Evolutionary conservation across 768 basidiomycete genomes (phyloP).

Genomic region (Suillus subaureus): DNA sequence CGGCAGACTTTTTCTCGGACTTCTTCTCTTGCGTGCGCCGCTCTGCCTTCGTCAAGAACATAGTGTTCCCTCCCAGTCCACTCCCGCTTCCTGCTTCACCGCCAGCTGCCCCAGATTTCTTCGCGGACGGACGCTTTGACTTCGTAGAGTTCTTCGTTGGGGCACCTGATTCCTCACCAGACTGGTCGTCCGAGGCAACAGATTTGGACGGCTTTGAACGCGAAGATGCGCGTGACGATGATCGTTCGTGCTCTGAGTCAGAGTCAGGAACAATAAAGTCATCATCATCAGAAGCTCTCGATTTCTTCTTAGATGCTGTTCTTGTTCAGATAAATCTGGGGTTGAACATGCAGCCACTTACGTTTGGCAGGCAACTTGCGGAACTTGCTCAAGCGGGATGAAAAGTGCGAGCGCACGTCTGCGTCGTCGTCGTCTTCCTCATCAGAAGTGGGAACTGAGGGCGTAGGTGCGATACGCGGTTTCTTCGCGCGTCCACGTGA

Average conservation of each 20-base stretch:
- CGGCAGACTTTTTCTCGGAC: slow-evolving; percentile 77
- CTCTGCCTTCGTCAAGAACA: slow-evolving; percentile 85
- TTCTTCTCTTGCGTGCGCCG: slow-evolving; percentile 74
- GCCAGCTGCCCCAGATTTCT: slow-evolving; percentile 31
- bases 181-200: slow-evolving; percentile 41
- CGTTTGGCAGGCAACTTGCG: slow-evolving; percentile 65
- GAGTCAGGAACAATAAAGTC: slow-evolving; percentile 69
- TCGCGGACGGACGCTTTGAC: slow-evolving; percentile 33
- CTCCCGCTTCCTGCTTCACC: slow-evolving; percentile 26
- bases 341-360: slow-evolving; percentile 26
- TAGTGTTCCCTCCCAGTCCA: slow-evolving; percentile 32
- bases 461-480: slow-evolving; percentile 52
- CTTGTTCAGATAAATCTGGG: slow-evolving; percentile 4
- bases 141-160: slow-evolving; percentile 38
- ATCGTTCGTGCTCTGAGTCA: slow-evolving; percentile 61
- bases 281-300: slow-evolving; percentile 54
- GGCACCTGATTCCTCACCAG: slow-evolving; percentile 41
- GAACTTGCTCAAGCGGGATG: slow-evolving; percentile 62
- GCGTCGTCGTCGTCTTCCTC: slow-evolving; percentile 50
- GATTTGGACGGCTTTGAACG: slow-evolving; percentile 36
- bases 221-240: slow-evolving; percentile 56
- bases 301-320: slow-evolving; percentile 43
- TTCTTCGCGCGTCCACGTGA: slow-evolving; percentile 53
- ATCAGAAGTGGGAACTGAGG: slow-evolving; percentile 50
- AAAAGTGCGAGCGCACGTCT: slow-evolving; percentile 47